Conservation (phyloP, 2,329 filamentous ascomycete species). For the Calonectria multiphialidica region DNA sequence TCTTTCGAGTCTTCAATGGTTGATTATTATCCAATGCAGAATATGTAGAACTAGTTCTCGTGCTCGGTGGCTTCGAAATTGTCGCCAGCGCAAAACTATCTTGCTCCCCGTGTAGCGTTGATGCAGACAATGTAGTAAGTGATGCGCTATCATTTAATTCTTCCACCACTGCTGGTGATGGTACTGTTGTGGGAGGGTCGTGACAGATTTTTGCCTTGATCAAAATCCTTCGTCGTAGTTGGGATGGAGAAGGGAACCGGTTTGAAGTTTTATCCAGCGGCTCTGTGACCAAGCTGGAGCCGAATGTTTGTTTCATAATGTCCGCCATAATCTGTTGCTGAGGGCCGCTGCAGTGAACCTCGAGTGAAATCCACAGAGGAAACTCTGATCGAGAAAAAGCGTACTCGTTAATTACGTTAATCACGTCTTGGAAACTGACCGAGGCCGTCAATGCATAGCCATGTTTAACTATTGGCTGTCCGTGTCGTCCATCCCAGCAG, state of each 20-base stretch:
- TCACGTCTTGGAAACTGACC: slow-evolving; percentile 90
- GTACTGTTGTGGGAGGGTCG: neutral
- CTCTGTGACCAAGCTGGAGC: slow-evolving; percentile 79
- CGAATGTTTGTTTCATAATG: slow-evolving; percentile 88
- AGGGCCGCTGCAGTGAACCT: slow-evolving; percentile 82
- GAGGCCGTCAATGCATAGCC: slow-evolving; percentile 89
- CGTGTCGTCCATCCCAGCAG: slow-evolving; percentile 95
- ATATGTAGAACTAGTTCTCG: neutral
- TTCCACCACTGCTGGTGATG: neutral
- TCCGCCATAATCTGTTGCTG: slow-evolving; percentile 92
- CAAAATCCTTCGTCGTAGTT: slow-evolving; percentile 84
- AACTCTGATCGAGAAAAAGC: slow-evolving; percentile 90
- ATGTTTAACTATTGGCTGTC: slow-evolving; percentile 89
- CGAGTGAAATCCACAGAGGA: slow-evolving; percentile 93
- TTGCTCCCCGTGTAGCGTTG: neutral
- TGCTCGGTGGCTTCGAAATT: neutral
- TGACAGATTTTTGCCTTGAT: slow-evolving; percentile 87
- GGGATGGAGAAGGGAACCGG: slow-evolving; percentile 84
- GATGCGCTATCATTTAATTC: slow-evolving; percentile 58
- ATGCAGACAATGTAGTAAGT: slow-evolving; percentile 64
- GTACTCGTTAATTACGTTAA: slow-evolving; percentile 93
- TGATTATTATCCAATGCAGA: neutral
- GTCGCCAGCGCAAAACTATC: neutral
- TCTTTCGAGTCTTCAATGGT: too few relatives aligned
- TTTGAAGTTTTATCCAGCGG: slow-evolving; percentile 77